Percentiles rank a stretch among this genome's conserved stretches.
Conservation (phyloP, 2,329 filamentous ascomycete genomes). For the Fusarium poae region DNA sequence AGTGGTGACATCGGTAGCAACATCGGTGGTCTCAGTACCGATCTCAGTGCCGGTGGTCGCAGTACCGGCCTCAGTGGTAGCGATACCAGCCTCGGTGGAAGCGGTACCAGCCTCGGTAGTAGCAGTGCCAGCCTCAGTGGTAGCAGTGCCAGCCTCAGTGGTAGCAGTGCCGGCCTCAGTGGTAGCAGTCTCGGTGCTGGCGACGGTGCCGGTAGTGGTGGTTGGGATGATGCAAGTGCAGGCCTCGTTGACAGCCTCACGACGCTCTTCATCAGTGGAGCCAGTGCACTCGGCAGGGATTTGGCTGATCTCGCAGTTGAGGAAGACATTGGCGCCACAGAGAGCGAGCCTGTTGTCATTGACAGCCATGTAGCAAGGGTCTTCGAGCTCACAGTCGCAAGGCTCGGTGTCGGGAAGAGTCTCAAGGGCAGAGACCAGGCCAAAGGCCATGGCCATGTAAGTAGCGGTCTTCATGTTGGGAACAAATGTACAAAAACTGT, state of each 20-base stretch:
- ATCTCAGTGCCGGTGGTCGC: conserved; percentile 13
- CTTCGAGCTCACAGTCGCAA: conserved; percentile 21
- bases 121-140: conserved; percentile 9
- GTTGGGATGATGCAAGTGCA: neutral
- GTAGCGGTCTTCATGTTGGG: conserved; percentile 52
- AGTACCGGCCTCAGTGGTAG: conserved; percentile 12
- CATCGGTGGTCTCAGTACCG: neutral
- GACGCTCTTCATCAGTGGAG: neutral
- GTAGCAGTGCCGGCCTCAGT: conserved; percentile 18
- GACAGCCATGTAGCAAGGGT: conserved; percentile 18
- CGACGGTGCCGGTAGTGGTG: neutral
- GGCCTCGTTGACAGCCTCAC: neutral
- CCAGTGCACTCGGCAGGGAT: neutral
- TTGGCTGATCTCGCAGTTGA: neutral
- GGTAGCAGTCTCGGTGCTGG: conserved; percentile 12
- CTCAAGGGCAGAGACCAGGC: conserved; percentile 36
- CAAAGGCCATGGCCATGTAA: conserved; percentile 51
- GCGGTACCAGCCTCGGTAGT: conserved; percentile 17
- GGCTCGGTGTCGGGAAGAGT: neutral
- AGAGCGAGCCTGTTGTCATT: rapidly evolving
- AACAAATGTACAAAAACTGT: conserved; percentile 46
- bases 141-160: conserved; percentile 11
- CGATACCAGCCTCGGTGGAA: conserved; percentile 18
- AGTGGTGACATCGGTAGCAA: conserved; percentile 14
- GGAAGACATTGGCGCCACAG: neutral